Evolutionary conservation across 2,329 filamentous ascomycete genomes (phyloP).

Genomic region (Clonostachys solani): DNA sequence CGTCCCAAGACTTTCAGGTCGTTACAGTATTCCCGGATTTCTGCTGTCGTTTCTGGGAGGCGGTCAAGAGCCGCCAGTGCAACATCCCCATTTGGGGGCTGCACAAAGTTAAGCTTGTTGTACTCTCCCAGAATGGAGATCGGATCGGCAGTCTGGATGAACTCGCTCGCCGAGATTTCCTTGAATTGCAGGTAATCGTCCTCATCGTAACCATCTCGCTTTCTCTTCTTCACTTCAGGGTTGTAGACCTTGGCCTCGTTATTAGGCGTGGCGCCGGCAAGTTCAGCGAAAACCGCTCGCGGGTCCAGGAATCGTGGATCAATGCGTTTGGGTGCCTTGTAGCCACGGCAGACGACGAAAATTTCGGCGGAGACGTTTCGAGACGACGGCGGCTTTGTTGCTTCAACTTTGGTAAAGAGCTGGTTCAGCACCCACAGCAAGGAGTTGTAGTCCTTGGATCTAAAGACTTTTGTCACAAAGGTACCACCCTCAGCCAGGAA

Average conservation of each 20-base stretch:
- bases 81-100: constrained; percentile 76
- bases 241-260: constrained; percentile 99
- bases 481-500: constrained; percentile 86
- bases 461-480: constrained; percentile 96
- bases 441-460: constrained; percentile 95
- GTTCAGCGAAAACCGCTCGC: constrained; percentile 84
- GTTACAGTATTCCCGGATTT: constrained; percentile 72
- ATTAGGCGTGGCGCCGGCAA: constrained; percentile 81
- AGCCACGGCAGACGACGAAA: constrained; percentile 94
- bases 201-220: constrained; percentile 96
- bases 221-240: constrained; percentile 94
- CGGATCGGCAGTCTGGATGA: constrained; percentile 89
- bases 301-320: constrained; percentile 92
- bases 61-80: constrained; percentile 82
- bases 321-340: constrained; percentile 89
- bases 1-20: constrained; percentile 89
- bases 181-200: constrained; percentile 92
- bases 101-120: constrained; percentile 80
- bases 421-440: constrained; percentile 98
- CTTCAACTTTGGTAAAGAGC: constrained; percentile 90
- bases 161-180: constrained; percentile 82
- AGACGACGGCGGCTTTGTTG: constrained; percentile 93
- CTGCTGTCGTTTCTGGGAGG: constrained; percentile 79
- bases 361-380: constrained; percentile 97
- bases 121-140: constrained; percentile 85